Evolutionary conservation across 495 filamentous ascomycete genomes (phyloP).

Genomic region (Xylaria cubensis): DNA sequence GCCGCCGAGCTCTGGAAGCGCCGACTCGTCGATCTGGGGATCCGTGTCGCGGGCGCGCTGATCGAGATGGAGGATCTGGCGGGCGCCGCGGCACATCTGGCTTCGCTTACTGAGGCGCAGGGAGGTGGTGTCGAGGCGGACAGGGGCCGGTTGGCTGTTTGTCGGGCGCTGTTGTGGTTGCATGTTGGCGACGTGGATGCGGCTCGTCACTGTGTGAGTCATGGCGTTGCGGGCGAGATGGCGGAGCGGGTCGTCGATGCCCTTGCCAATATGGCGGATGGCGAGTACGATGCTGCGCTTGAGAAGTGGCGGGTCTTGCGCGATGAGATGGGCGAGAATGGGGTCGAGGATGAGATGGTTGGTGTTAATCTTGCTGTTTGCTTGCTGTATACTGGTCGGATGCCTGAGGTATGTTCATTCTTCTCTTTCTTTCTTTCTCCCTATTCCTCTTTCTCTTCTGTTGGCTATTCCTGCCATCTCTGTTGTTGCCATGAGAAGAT

Average conservation of each 20-base stretch:
- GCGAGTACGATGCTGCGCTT: conserved; percentile 68
- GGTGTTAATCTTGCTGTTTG: conserved; percentile 83
- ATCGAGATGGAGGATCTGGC: conserved; percentile 91
- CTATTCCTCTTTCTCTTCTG: neutral
- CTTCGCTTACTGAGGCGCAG: conserved; percentile 48
- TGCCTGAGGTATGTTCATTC: conserved; percentile 68
- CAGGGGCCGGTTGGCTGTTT: conserved; percentile 44
- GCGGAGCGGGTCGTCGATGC: conserved; percentile 60
- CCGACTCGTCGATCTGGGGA: conserved; percentile 74
- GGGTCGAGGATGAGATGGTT: conserved; percentile 61
- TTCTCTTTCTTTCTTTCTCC: neutral
- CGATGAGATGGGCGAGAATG: conserved; percentile 41
- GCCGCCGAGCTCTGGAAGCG: conserved; percentile 68
- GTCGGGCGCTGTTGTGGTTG: conserved; percentile 71
- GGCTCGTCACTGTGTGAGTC: conserved; percentile 60
- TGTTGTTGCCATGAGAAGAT: neutral
- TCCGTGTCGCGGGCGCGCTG: conserved; percentile 78
- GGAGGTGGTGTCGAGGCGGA: conserved; percentile 29
- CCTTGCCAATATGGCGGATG: conserved; percentile 79
- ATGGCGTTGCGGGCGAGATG: conserved; percentile 32
- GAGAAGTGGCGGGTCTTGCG: conserved; percentile 67
- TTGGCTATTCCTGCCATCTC: neutral
- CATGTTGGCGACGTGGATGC: conserved; percentile 76
- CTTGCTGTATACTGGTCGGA: conserved; percentile 75
- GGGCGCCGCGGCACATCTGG: conserved; percentile 74